A percentile compares a stretch with the other conserved stretches of the same genome.
Conservation (phyloP, 169 alveolate genomes). For the Plasmodium vinckei region DNA sequence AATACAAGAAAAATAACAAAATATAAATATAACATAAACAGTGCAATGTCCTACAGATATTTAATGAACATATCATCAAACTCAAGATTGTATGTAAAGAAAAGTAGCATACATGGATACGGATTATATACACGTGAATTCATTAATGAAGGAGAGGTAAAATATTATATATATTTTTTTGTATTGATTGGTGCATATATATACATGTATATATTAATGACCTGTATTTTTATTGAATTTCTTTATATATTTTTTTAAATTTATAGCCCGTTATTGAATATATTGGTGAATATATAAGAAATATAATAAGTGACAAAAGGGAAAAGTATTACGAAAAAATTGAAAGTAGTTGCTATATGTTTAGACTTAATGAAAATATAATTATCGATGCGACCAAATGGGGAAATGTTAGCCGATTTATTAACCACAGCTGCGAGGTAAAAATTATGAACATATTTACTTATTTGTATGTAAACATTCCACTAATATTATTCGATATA, state of each 20-base stretch:
- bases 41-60: slow-evolving; percentile 86
- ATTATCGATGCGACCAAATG: slow-evolving; percentile 97
- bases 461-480: background rate
- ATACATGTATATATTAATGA: slow-evolving; percentile 2
- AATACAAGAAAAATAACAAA: slow-evolving; percentile 75
- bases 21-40: slow-evolving; percentile 66
- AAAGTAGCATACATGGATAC: slow-evolving; percentile 93
- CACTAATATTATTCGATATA: background rate
- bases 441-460: slow-evolving; percentile 7
- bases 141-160: slow-evolving; percentile 91
- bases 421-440: slow-evolving; percentile 97
- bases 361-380: slow-evolving; percentile 93
- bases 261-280: slow-evolving; percentile 93
- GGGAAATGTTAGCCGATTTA: slow-evolving; percentile 97
- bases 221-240: background rate
- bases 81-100: slow-evolving; percentile 82
- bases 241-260: background rate
- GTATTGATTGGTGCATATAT: background rate
- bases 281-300: slow-evolving; percentile 93
- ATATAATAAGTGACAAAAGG: slow-evolving; percentile 81
- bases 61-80: slow-evolving; percentile 83
- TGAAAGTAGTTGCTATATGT: slow-evolving; percentile 88
- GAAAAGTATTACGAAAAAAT: slow-evolving; percentile 82
- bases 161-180: background rate
- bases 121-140: slow-evolving; percentile 94